Evolutionary conservation across 164 flowering plant species (phyloP), one percentile per base, ranked within the genome.

Genomic region (Chimonanthus praecox): DNA sequence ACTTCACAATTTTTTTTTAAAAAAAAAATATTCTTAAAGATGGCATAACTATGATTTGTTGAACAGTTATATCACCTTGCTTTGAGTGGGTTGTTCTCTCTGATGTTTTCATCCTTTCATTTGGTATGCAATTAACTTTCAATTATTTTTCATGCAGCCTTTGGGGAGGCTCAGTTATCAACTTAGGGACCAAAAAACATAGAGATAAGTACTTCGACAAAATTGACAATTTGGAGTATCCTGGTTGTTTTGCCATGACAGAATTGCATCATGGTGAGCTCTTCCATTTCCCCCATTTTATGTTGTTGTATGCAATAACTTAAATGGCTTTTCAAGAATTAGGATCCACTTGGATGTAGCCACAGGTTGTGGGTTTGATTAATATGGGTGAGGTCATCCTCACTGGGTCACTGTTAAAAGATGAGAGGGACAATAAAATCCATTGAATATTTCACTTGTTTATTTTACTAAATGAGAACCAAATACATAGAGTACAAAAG

Each of bases 191-290:
- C 7, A 86, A 93, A 70, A 95, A 88, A 75, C 98, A 93, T 72
- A 84, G 73, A 80, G 98, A 90, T 43, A 91, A 95, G 80, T 95
- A 87, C 81, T 89, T 74, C 72, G 90, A 90, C 45, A 89, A 86
- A 50, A 95, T 93, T 79, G 98, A 92, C 83, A 90, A 79, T 79
- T 47, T 93, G 82, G 97, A 93, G 43, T 92, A 89, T 75, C 80
- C 88, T 7, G 99, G 99, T 49, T 95, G 99, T 84, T 95, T 95
- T 86, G 99, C 99, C 4, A 95, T 95, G 99, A 95, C 99, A 60
- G 99, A 95, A 79, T 94, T 95, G 18, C 98, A 93, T 82, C 99
- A 95, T 72, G 97, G 98, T 93, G 78, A 80, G 79, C 44, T 67
- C 68, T 67, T 62, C 47, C 58, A 1, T 48, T 4, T 9, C 45